These are phyloP conservation scores for Globisporangium cylindrosporum DNA, from an alignment of 352 stramenopile genomes.

Conservation along the genomic window DNA sequence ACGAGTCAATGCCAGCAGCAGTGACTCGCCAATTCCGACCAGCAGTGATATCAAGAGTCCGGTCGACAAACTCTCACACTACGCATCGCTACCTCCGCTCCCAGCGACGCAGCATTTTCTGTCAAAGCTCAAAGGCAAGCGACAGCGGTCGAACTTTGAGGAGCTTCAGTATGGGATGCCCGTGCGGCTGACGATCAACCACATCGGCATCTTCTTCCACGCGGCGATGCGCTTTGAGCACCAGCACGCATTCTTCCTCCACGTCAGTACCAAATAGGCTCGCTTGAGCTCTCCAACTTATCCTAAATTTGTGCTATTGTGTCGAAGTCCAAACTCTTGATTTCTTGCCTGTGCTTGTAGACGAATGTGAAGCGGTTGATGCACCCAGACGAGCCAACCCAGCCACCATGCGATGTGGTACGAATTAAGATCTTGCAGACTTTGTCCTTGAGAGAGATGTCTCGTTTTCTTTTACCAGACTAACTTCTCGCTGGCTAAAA, in stretches of 20 bases:
- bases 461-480: neutral
- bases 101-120: conserved; percentile 59
- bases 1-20: neutral
- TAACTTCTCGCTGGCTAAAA: neutral
- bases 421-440: neutral
- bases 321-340: neutral
- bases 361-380: conserved; percentile 11
- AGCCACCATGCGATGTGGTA: neutral
- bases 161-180: conserved; percentile 49
- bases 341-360: neutral
- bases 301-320: neutral
- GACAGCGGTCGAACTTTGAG: conserved; percentile 33
- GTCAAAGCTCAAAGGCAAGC: conserved; percentile 57
- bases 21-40: neutral
- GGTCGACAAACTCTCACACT: conserved; percentile 5
- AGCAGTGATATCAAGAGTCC: neutral
- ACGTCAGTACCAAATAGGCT: conserved; percentile 26
- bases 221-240: conserved; percentile 49
- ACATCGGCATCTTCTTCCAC: conserved; percentile 56
- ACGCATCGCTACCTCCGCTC: conserved; percentile 28
- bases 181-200: conserved; percentile 50
- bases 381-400: neutral
- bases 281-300: neutral
- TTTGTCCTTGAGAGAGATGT: neutral
- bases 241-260: conserved; percentile 50